Conservation (phyloP, 148 eudicot species). For the Persicaria tinctoria region DNA sequence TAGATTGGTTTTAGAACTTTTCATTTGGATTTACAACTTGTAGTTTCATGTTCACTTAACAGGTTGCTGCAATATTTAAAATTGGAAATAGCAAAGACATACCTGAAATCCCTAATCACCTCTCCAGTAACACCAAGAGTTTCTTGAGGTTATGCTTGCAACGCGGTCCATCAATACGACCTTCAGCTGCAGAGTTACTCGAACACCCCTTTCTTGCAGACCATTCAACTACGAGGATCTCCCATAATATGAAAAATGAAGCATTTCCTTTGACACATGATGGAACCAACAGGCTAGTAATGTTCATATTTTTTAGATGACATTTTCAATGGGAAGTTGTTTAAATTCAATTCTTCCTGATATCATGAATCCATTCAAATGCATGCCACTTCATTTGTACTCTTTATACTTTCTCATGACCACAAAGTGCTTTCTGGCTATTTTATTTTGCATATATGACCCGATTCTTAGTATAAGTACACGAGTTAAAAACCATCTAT, state of each 20-base stretch:
- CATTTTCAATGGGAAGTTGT: neutral
- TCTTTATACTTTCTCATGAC: neutral
- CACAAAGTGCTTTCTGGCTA: neutral
- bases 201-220: conserved; percentile 77
- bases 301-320: conserved; percentile 11
- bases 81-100: conserved; percentile 91
- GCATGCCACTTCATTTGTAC: neutral
- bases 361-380: neutral
- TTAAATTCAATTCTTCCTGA: neutral
- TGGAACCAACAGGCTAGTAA: conserved; percentile 87
- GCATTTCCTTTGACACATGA: conserved; percentile 51
- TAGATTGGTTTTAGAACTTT: neutral
- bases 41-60: conserved; percentile 17
- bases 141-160: conserved; percentile 79
- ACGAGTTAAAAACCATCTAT: neutral
- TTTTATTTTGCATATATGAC: neutral
- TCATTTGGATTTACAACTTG: neutral
- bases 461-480: neutral
- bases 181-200: conserved; percentile 70
- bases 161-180: conserved; percentile 60
- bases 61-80: conserved; percentile 97
- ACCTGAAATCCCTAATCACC: conserved; percentile 77
- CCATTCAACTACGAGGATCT: conserved; percentile 41
- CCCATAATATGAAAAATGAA: conserved; percentile 38
- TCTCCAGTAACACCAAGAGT: conserved; percentile 80